Evolutionary conservation across 495 filamentous ascomycete genomes (phyloP), one percentile per base, ranked within the genome.

Genomic region (Aspergillus kassunensis): DNA sequence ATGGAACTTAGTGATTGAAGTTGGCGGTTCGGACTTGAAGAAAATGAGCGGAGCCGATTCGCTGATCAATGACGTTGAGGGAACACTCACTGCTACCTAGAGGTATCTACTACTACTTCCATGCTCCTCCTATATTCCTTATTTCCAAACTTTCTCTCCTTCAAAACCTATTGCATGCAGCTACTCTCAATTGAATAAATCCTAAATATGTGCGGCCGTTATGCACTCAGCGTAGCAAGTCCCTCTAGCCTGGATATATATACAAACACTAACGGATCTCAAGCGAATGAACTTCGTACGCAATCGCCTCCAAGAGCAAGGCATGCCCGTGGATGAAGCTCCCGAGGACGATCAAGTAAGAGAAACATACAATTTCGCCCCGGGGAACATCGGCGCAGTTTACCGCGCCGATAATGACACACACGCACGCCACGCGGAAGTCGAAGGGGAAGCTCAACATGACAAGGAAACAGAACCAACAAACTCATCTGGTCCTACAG

Each of bases 291-390:
- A 83, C 76, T 57, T 84, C 75, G 75, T 97, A 44, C 85, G 82
- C 30, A 80, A 75, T 36, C 83, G 84, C 58, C 74, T 97, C 13
- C 73, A 86, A 63, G 74, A 88, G 45, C 77, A 89, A 53, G 72
- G 88, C 55, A 87, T 97, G 80, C 82, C 74, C 8, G 86, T 91
- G 6, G 79, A 88, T 48, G 86, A 93, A 37, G 84, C 80, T 5
- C 88, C 89, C 12, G 81, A 83, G 2, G 89, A 95, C 53, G 80
- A 83, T 19, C 82, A 83, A 24, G 80, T 88, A 2, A 78, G 88
- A 40, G 87, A 90, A 60, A 88, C 80, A 43, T 96, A 93, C 70
- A 98, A 98, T 63, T 93, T 98, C 59, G 90, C 93, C 0, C 93
- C 93, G 0, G 87, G 91, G 1, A 87, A 87, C 59, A 72, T 89